phyloP scores from a whole-genome alignment of 306 rosid species.

The Castanopsis chinensis region DNA sequence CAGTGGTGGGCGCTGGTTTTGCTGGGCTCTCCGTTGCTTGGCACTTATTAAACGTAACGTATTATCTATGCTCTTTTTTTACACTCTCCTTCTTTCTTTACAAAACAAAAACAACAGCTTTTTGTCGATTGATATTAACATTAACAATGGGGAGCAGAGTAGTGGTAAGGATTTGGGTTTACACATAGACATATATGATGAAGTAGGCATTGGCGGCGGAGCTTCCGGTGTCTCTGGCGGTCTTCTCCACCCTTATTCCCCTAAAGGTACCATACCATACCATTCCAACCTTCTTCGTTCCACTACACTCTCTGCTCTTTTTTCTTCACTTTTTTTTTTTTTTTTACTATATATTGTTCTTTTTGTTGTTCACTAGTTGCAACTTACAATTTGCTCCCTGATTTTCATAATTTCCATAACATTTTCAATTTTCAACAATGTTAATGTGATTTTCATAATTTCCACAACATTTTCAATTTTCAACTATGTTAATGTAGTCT shows the following conservation, averaged over 20 bases:
- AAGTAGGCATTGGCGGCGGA: constrained; percentile 87
- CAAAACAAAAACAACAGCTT: not conserved
- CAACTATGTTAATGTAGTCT: too few species aligned
- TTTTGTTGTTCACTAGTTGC: too few species aligned
- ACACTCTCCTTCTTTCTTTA: not conserved
- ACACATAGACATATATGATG: constrained; percentile 67
- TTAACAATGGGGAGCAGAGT: constrained; percentile 45
- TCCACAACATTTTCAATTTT: not conserved
- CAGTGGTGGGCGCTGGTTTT: constrained; percentile 96
- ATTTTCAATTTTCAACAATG: not conserved
- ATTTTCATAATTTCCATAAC: not conserved
- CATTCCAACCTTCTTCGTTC: too few species aligned
- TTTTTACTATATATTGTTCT: too few species aligned
- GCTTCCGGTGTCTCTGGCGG: constrained; percentile 94
- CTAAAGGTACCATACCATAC: constrained; percentile 52
- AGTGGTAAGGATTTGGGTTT: constrained; percentile 58
- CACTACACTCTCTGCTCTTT: not conserved
- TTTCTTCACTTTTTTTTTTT: constrained; percentile 6
- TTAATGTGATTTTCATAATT: too few species aligned
- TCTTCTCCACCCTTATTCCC: constrained; percentile 93
- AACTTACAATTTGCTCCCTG: not conserved
- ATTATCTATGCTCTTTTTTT: not conserved
- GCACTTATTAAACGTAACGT: constrained; percentile 63
- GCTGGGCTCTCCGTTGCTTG: constrained; percentile 89
- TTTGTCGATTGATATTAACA: not conserved